Percentiles rank a stretch among this genome's conserved stretches.
Evolutionary conservation across 192 early-diverging fungal genomes (phyloP).

Genomic region (Backusella westeae): DNA sequence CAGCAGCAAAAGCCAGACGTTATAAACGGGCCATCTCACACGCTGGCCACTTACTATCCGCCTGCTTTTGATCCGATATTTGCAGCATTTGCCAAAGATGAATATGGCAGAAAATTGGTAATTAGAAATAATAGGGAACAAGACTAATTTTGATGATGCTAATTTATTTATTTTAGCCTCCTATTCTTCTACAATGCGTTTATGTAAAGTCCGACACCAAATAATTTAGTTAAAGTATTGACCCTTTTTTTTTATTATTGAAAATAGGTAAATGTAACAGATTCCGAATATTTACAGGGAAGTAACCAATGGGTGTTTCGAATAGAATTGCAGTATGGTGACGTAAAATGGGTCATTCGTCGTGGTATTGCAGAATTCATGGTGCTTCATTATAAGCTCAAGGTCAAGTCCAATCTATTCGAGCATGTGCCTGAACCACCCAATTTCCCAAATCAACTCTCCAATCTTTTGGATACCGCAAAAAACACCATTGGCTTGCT

Average conservation of each 20-base stretch:
- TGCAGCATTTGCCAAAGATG: slow-evolving; percentile 28
- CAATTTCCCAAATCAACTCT: slow-evolving; percentile 27
- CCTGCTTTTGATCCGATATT: slow-evolving; percentile 34
- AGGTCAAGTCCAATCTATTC: slow-evolving; percentile 44
- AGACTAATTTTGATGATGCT: not conserved
- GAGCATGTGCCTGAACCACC: slow-evolving; percentile 24
- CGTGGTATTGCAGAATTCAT: slow-evolving; percentile 64
- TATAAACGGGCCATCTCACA: not conserved
- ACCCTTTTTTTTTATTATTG: not conserved
- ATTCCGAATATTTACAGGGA: slow-evolving; percentile 28
- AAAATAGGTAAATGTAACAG: slow-evolving; percentile 39
- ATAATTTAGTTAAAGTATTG: not conserved
- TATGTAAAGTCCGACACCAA: slow-evolving; percentile 21
- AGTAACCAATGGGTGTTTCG: slow-evolving; percentile 53
- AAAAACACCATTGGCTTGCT: slow-evolving; percentile 27
- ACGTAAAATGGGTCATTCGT: slow-evolving; percentile 72
- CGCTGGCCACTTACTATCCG: slow-evolving; percentile 31
- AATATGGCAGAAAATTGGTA: slow-evolving; percentile 32
- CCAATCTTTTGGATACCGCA: slow-evolving; percentile 17
- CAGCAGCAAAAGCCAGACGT: not conserved
- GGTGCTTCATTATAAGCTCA: slow-evolving; percentile 57
- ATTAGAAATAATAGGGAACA: not conserved
- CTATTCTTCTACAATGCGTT: slow-evolving; percentile 35
- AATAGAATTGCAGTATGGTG: slow-evolving; percentile 71
- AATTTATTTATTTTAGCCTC: slow-evolving; percentile 26